phyloP scores from a whole-genome alignment of 2,329 filamentous ascomycete species.

The Verticillium zaregamsianum region DNA sequence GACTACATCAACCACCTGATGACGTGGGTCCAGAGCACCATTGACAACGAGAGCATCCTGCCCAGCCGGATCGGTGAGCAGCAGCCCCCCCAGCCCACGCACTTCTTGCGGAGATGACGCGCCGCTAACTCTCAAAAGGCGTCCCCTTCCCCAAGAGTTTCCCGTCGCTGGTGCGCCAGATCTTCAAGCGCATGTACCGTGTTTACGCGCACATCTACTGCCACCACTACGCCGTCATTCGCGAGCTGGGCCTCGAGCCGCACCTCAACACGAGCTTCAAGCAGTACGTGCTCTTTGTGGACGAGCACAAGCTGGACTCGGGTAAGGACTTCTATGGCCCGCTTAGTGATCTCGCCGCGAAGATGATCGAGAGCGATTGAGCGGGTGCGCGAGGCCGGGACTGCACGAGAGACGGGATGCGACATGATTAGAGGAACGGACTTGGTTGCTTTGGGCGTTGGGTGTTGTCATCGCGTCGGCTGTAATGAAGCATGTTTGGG shows the following conservation, averaged over 20 bases:
- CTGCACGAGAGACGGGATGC: not conserved
- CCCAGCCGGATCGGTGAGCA: conserved; percentile 80
- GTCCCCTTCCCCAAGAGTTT: conserved; percentile 95
- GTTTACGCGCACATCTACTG: conserved; percentile 99
- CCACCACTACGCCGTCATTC: conserved; percentile 96
- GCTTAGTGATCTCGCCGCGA: conserved; percentile 91
- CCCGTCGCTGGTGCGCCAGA: conserved; percentile 80
- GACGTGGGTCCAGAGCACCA: conserved; percentile 91
- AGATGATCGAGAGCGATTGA: conserved; percentile 92
- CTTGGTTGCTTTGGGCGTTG: conserved; percentile 12
- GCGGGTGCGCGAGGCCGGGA: not conserved
- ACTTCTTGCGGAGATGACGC: no score
- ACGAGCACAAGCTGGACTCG: conserved; percentile 88
- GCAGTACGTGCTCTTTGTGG: conserved; percentile 97
- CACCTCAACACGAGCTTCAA: conserved; percentile 99
- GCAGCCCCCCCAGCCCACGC: not conserved
- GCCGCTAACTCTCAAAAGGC: conserved; percentile 41
- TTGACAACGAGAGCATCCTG: conserved; percentile 93
- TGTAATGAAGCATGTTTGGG: conserved; percentile 7
- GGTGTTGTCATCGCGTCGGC: conserved; percentile 4
- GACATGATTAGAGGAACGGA: not conserved
- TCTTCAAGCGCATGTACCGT: conserved; percentile 98
- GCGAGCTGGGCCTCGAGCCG: conserved; percentile 90
- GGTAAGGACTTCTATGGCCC: conserved; percentile 98
- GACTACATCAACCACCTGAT: conserved; percentile 98